phyloP scores from a whole-genome alignment of 805 yeast species.

The Tetrapisispora nanseiensis region DNA sequence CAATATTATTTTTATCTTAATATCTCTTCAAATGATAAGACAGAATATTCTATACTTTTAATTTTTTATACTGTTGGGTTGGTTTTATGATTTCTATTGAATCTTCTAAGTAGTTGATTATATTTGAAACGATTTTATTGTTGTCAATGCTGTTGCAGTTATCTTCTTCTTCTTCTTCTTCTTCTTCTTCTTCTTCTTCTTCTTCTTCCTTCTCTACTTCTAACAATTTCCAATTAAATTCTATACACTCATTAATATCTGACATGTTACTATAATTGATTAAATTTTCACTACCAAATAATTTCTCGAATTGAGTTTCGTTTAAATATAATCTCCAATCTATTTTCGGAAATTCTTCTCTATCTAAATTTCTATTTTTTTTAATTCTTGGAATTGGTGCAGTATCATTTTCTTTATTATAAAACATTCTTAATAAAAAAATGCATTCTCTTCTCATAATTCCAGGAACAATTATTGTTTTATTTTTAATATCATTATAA shows the following conservation, averaged over 20 bases:
- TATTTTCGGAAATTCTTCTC: slow-evolving; percentile 50
- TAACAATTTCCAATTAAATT: slow-evolving; percentile 21
- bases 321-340: slow-evolving; percentile 46
- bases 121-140: neutral
- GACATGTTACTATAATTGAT: slow-evolving; percentile 8
- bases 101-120: neutral
- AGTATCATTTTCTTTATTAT: slow-evolving; percentile 70
- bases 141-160: neutral
- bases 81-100: neutral
- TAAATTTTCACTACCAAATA: slow-evolving; percentile 13
- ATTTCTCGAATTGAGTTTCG: slow-evolving; percentile 36
- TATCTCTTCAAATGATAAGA: neutral
- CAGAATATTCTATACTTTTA: neutral
- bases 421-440: slow-evolving; percentile 69
- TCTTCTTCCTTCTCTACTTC: slow-evolving; percentile 12
- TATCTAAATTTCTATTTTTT: slow-evolving; percentile 55
- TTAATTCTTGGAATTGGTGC: slow-evolving; percentile 79
- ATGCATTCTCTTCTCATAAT: slow-evolving; percentile 74
- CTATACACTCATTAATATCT: slow-evolving; percentile 12
- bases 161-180: neutral
- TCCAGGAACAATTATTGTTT: slow-evolving; percentile 55
- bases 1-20: too few relatives aligned
- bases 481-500: neutral
- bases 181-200: slow-evolving; percentile 5
- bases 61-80: neutral